Evolutionary conservation across 305 asterid genomes (phyloP), one percentile per base, ranked within the genome.

Genomic region (Stenogyne calaminthoides): DNA sequence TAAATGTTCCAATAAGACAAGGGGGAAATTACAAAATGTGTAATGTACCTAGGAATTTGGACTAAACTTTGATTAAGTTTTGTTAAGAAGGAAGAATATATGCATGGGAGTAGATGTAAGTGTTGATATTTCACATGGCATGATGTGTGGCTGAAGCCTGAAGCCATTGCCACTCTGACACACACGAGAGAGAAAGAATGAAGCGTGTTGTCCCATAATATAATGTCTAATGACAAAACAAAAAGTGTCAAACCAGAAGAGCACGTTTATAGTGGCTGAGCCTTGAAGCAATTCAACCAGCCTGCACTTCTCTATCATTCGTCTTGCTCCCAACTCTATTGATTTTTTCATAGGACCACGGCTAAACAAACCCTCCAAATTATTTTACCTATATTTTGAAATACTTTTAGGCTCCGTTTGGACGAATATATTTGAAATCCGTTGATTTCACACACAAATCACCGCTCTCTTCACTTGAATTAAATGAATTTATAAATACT

Each of bases 61-160:
- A 0, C 3, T 25, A 25, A 25, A 25, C 29, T 2, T 25, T 11
- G 29, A 42, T 42, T 56, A 3, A 44, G 47, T 14, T 20, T 18
- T 9, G 22, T 34, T 11, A 19, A 6, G 7, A 18, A 18, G 6
- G 5, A 51, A 42, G 61, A 20, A 42, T 36, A 62, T 47, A 39
- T 40, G 42, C 32, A 44, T 27, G 9, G 27, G 46, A 60, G 64
- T 66, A 59, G 67, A 52, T 73, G 46, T 32, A 73, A 37, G n/a
- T 61, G 52, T 73, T 40, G 2, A 16, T 68, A 16, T 68, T 15
- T 68, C 81, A 78, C 81, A 67, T 72, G 81, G 47, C 64, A 20
- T 19, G 29, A 72, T 52, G 82, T 73, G 82, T 51, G 14, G 61
- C 36, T 78, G 72, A 73, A 73, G 82, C 59, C 36, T 78, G 72